These are phyloP conservation scores for Leccinum fibrillosum DNA, from an alignment of 768 basidiomycete species.

Conservation along the genomic window DNA sequence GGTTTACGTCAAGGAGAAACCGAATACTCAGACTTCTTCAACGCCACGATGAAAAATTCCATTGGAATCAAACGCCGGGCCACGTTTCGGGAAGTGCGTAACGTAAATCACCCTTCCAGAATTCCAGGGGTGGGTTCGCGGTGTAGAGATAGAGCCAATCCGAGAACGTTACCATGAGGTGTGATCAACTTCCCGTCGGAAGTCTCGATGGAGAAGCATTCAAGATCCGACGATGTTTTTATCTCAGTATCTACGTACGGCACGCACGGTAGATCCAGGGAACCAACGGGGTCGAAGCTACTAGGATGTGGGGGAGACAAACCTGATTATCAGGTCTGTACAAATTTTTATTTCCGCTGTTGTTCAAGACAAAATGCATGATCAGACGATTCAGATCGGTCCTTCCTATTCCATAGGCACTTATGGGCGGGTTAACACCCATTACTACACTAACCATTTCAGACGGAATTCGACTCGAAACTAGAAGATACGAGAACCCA, in stretches of 20 bases:
- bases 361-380: neutral
- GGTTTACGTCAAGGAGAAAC: neutral
- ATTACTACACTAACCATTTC: neutral
- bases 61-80: slow-evolving; percentile 9
- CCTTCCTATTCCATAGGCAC: neutral
- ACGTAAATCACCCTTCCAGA: slow-evolving; percentile 3
- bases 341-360: slow-evolving; percentile 1
- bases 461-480: neutral
- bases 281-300: neutral
- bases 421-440: slow-evolving; percentile 2
- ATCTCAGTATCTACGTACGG: neutral
- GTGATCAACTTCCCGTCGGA: neutral
- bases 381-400: neutral
- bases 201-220: neutral
- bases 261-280: neutral
- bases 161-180: neutral
- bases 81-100: neutral
- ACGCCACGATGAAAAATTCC: slow-evolving; percentile 5
- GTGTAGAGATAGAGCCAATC: neutral
- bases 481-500: neutral
- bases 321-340: neutral
- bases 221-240: neutral
- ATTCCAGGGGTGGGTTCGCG: neutral
- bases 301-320: neutral
- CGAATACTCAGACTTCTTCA: neutral